These are phyloP conservation scores for Carex pumila DNA, from an alignment of 176 grass and related monocot species.

Conservation along the genomic window DNA sequence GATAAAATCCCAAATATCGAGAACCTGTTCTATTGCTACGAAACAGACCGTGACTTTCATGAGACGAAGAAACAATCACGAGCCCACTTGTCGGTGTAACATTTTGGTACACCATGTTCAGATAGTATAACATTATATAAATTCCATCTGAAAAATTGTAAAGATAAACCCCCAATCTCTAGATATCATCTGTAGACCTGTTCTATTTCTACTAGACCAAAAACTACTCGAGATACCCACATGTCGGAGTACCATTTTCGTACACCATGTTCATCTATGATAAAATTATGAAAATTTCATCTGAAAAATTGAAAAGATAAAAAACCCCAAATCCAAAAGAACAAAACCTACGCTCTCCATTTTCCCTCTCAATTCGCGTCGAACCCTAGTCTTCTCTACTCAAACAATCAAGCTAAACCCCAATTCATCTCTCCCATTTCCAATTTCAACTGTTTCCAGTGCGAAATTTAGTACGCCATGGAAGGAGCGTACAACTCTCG, in stretches of 20 bases:
- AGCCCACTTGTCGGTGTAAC: too few relatives aligned
- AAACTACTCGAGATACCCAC: neutral
- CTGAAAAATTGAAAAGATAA: constrained; percentile 7
- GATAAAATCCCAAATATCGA: neutral
- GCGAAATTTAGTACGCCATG: neutral
- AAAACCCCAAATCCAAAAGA: constrained; percentile 10
- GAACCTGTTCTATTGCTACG: neutral
- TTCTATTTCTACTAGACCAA: neutral
- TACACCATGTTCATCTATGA: neutral
- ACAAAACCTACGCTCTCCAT: neutral
- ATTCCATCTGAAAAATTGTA: too few relatives aligned
- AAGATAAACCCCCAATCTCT: neutral
- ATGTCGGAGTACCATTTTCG: neutral
- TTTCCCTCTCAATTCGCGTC: constrained; percentile 9
- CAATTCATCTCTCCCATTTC: neutral
- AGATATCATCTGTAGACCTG: neutral
- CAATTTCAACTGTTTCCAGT: neutral
- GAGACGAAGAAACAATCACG: too few relatives aligned
- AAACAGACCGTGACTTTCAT: too few relatives aligned
- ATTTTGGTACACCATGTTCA: too few relatives aligned
- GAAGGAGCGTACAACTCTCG: constrained; percentile 25
- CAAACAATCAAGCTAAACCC: neutral
- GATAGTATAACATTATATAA: too few relatives aligned
- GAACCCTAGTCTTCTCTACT: constrained; percentile 5
- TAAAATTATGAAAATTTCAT: neutral